Conservation (phyloP, 306 rosid species). For the Lagenaria siceraria region DNA sequence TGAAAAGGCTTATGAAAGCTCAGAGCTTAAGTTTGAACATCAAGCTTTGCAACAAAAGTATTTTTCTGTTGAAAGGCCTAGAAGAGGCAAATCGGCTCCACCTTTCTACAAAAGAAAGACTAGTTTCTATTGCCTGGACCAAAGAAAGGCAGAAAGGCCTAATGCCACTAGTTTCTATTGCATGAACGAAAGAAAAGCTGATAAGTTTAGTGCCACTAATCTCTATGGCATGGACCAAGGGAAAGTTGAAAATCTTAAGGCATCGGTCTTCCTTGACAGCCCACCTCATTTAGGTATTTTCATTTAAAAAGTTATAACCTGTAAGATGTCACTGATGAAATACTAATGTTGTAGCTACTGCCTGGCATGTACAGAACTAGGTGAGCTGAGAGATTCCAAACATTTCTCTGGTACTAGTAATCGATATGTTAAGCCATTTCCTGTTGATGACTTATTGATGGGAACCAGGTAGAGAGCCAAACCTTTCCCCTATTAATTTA, state of each 20-base stretch:
- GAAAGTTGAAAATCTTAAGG: slow-evolving; percentile 17
- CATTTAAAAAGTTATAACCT: slow-evolving; percentile 3
- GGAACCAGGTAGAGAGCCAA: slow-evolving; percentile 30
- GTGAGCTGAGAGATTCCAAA: slow-evolving; percentile 20
- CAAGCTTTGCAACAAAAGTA: slow-evolving; percentile 17
- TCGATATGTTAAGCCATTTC: slow-evolving; percentile 8
- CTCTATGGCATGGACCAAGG: slow-evolving; percentile 25
- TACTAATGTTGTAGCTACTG: slow-evolving; percentile 4
- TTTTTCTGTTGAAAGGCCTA: slow-evolving; percentile 25
- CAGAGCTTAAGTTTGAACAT: slow-evolving; percentile 15
- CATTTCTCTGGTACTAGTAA: slow-evolving; percentile 15
- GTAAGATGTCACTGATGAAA: neutral
- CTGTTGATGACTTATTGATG: slow-evolving; percentile 21
- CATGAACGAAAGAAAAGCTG: slow-evolving; percentile 33
- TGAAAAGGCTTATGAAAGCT: slow-evolving; percentile 10
- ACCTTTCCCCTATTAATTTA: slow-evolving; percentile 6
- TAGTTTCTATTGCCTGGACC: slow-evolving; percentile 34
- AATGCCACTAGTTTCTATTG: slow-evolving; percentile 28
- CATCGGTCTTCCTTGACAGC: slow-evolving; percentile 18
- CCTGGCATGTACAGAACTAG: slow-evolving; percentile 29
- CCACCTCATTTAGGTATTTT: slow-evolving; percentile 37
- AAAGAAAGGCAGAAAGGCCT: slow-evolving; percentile 17
- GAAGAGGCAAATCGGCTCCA: slow-evolving; percentile 75
- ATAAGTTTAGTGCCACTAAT: slow-evolving; percentile 15
- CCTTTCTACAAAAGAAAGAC: slow-evolving; percentile 56